These are phyloP conservation scores for Cryomyces antarcticus DNA, from an alignment of 495 filamentous ascomycete species.

Conservation along the genomic window DNA sequence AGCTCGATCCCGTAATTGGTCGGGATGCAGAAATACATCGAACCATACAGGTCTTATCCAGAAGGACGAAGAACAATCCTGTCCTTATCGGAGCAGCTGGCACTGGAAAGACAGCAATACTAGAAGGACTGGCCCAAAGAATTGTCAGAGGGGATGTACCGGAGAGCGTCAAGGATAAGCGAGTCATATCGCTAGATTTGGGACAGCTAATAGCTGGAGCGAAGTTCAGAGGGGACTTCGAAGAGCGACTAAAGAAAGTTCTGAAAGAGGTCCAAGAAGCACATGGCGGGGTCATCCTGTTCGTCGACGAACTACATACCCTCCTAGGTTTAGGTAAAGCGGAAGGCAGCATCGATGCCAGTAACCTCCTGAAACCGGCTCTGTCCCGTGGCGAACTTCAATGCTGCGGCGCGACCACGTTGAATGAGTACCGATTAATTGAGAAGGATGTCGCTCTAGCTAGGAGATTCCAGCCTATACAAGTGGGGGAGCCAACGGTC, in stretches of 20 bases:
- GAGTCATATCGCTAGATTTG: conserved; percentile 68
- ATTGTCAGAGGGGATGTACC: conserved; percentile 89
- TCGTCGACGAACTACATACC: conserved; percentile 89
- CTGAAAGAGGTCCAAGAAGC: conserved; percentile 80
- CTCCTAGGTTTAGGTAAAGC: conserved; percentile 83
- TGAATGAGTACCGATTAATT: conserved; percentile 78
- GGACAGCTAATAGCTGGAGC: conserved; percentile 87
- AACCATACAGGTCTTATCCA: conserved; percentile 82
- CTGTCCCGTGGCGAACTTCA: conserved; percentile 80
- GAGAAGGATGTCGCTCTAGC: conserved; percentile 94
- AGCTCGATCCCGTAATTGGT: conserved; percentile 90
- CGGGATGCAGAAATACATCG: conserved; percentile 78
- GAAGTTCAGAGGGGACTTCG: conserved; percentile 90
- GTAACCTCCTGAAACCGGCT: conserved; percentile 88
- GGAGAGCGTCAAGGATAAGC: conserved; percentile 89
- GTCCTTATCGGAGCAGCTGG: conserved; percentile 84
- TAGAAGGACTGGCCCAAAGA: conserved; percentile 79
- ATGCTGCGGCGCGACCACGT: conserved; percentile 84
- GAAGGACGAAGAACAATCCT: conserved; percentile 92
- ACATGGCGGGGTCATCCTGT: conserved; percentile 74
- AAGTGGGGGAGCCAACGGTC: conserved; percentile 73
- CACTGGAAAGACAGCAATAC: conserved; percentile 86
- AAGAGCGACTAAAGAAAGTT: conserved; percentile 80
- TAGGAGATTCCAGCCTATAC: conserved; percentile 80
- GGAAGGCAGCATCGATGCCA: conserved; percentile 90